Base-by-base conservation (phyloP, 306 rosid species). In the Sicyos edulis region DNA sequence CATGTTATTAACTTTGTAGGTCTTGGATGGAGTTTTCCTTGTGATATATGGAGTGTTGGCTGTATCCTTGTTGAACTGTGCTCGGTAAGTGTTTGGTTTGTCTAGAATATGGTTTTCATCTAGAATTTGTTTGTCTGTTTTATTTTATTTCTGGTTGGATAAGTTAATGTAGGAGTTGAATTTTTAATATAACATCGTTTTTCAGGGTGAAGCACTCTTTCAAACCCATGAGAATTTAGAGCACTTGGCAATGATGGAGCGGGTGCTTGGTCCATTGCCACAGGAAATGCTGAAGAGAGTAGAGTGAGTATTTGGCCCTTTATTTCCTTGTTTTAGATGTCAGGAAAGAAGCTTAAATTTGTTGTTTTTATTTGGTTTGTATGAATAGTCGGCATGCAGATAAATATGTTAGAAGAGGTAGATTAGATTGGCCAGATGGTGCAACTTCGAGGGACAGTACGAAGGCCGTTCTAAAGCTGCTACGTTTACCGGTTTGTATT, bases 161-260 rank as follows among this genome's bases (percentile, higher is more conserved):
- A 7, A 15, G 40, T 3, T 34, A 3, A 34, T 34, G 40, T 34
- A 4, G 3, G 40, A 34, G 17, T 44, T 45, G 19, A 45, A 20
- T 2, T 19, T 14, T 45, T 11, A 10, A 72, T 9, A 1, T 11
- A 0, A 7, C 4, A 12, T 55, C 13, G 0, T 45, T 21, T 45
- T 60, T 72, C 32, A 92, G 98, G 99, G 99, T 0, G 99, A 93
- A 82, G 99, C 99, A 4, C 82, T 93, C 78, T 93, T 93, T 64
- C 97, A 93, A 82, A 93, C 99, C 52, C 99, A 93, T 12, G 99
- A 93, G 75, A 93, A 91, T 81, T 82, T 93, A 66, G 97, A 93
- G 82, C 99, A 91, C 81, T 92, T 93, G 6, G 96, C 99, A 6
- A 91, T 93, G 99, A 93, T 93, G 97, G 99, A 93, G 80, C 84